Evolutionary conservation across 2,329 filamentous ascomycete genomes (phyloP).

Genomic region (Cercospora canescens): DNA sequence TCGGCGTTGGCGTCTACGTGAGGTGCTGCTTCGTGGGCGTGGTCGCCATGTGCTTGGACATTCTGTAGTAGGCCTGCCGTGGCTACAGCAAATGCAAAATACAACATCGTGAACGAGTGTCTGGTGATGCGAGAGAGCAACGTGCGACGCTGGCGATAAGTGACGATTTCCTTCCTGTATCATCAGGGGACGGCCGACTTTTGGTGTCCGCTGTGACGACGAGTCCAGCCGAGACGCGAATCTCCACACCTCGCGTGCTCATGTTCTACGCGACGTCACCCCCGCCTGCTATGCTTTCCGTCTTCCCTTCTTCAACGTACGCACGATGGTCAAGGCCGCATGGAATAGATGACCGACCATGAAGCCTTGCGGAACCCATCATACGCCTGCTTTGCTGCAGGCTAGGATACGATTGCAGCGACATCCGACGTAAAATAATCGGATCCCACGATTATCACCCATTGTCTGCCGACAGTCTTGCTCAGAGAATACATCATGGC

Average conservation of each 20-base stretch:
- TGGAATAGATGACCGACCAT: conserved; percentile 10
- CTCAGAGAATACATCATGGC: conserved; percentile 21
- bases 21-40: conserved; percentile 41
- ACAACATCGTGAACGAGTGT: conserved; percentile 1
- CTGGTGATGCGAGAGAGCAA: not conserved
- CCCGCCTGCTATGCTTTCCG: not conserved
- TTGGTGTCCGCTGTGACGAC: not conserved
- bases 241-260: not conserved
- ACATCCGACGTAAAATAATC: not conserved
- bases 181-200: not conserved
- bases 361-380: not conserved
- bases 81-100: conserved; percentile 6
- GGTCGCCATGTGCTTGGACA: conserved; percentile 38
- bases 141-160: not conserved
- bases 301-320: not conserved
- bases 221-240: not conserved
- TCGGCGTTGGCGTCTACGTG: conserved; percentile 45
- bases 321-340: not conserved
- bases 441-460: not conserved
- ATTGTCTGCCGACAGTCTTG: not conserved
- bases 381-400: not conserved
- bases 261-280: not conserved
- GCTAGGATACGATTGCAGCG: not conserved
- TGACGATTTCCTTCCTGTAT: not conserved
- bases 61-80: conserved; percentile 17